Conservation (phyloP, 345 rosid species). For the Erysimum cheiranthoides region DNA sequence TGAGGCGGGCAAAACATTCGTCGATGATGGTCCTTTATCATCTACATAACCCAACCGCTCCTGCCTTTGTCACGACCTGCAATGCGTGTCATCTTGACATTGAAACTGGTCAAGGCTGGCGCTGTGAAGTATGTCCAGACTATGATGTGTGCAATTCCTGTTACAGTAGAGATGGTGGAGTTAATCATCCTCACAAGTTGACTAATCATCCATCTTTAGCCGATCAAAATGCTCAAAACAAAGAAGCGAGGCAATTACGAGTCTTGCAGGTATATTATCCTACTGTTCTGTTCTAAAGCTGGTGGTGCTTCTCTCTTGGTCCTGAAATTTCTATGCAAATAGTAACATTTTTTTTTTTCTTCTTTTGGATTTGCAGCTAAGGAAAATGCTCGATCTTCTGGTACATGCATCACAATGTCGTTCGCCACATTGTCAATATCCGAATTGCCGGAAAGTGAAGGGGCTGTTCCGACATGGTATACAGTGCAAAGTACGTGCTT, state of each 20-base stretch:
- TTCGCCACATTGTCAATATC: slow-evolving; percentile 87
- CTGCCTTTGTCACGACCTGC: slow-evolving; percentile 97
- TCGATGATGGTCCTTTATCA: slow-evolving; percentile 99
- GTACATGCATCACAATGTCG: slow-evolving; percentile 99
- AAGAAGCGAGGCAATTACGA: slow-evolving; percentile 92
- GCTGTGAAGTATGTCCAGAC: slow-evolving; percentile 97
- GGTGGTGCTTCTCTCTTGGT: slow-evolving; percentile 27
- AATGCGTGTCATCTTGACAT: slow-evolving; percentile 88
- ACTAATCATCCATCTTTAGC: slow-evolving; percentile 92
- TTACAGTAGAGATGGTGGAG: slow-evolving; percentile 84
- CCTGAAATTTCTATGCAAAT: not conserved
- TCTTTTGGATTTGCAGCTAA: slow-evolving; percentile 67
- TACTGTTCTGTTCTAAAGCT: not conserved
- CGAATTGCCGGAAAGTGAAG: slow-evolving; percentile 97
- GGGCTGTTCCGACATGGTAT: slow-evolving; percentile 98
- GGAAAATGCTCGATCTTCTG: slow-evolving; percentile 98
- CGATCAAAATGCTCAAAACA: slow-evolving; percentile 98
- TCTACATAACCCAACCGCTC: slow-evolving; percentile 99
- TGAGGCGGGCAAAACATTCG: slow-evolving; percentile 98
- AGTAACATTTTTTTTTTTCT: slow-evolving; percentile 4
- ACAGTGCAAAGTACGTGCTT: slow-evolving; percentile 90
- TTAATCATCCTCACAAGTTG: slow-evolving; percentile 98
- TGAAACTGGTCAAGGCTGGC: slow-evolving; percentile 99
- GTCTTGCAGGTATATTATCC: slow-evolving; percentile 67
- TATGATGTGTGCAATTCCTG: slow-evolving; percentile 93